Conservation (phyloP, 768 basidiomycete genomes). For the Pleurotus ostreatus region DNA sequence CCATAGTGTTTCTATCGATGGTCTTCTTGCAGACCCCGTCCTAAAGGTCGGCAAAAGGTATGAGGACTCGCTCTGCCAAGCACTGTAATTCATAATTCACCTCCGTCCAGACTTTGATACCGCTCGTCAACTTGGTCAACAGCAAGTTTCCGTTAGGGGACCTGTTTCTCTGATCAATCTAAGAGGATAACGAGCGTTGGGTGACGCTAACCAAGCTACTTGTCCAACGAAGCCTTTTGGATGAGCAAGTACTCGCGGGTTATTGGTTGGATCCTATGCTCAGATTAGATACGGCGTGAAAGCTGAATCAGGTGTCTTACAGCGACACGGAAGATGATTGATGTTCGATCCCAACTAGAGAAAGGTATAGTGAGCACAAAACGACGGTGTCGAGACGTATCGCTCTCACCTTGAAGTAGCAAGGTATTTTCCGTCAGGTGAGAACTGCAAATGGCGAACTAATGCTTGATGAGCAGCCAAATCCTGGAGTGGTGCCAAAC, state of each 20-base stretch:
- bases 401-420: slow-evolving; percentile 63
- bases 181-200: background rate
- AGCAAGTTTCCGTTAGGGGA: slow-evolving; percentile 60
- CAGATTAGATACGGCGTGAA: slow-evolving; percentile 4
- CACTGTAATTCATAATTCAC: slow-evolving; percentile 28
- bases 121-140: slow-evolving; percentile 60
- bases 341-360: slow-evolving; percentile 66
- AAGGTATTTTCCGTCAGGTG: slow-evolving; percentile 68
- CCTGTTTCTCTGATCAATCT: slow-evolving; percentile 27
- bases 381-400: background rate
- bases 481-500: slow-evolving; percentile 53
- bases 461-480: slow-evolving; percentile 62
- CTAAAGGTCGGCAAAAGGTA: slow-evolving; percentile 26
- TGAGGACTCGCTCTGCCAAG: background rate
- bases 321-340: slow-evolving; percentile 61
- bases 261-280: slow-evolving; percentile 51
- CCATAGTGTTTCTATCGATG: slow-evolving; percentile 49
- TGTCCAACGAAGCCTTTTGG: slow-evolving; percentile 71
- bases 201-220: slow-evolving; percentile 57
- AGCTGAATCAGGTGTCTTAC: slow-evolving; percentile 30
- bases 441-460: slow-evolving; percentile 72
- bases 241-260: slow-evolving; percentile 63
- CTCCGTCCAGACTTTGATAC: slow-evolving; percentile 72
- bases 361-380: background rate
- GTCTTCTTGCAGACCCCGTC: slow-evolving; percentile 67